Percentiles rank a stretch among this genome's conserved stretches.
Evolutionary conservation across 257 asterid genomes (phyloP).

Genomic region (Nicotiana sylvestris): DNA sequence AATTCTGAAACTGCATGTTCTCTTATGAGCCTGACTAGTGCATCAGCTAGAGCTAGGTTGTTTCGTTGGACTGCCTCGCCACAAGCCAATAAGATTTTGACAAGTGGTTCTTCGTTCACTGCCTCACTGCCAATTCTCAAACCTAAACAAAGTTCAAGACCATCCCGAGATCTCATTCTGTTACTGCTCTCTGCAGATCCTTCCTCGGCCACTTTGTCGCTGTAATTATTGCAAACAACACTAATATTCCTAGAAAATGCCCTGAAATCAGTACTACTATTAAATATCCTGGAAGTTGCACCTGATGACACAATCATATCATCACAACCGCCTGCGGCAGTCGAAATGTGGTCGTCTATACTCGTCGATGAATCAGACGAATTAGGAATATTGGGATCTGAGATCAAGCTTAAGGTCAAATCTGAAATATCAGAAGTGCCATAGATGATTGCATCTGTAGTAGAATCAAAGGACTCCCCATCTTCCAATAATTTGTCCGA

Average conservation of each 20-base stretch:
- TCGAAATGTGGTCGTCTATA: not conserved
- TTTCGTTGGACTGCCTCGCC: constrained; percentile 61
- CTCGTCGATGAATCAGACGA: not conserved
- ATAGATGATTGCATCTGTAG: not conserved
- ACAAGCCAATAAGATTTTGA: constrained; percentile 65
- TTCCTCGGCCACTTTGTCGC: not conserved
- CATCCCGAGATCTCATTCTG: constrained; percentile 31
- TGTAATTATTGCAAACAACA: constrained; percentile 32
- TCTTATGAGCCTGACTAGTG: constrained; percentile 10
- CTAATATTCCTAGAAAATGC: constrained; percentile 51
- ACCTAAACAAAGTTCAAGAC: not conserved
- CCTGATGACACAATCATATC: not conserved
- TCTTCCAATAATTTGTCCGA: not conserved
- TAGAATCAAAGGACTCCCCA: not conserved
- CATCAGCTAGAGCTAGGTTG: too few species aligned
- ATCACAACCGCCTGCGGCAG: not conserved
- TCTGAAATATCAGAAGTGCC: not conserved
- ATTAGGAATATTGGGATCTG: not conserved
- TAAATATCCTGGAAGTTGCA: not conserved
- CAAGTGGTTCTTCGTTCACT: constrained; percentile 66
- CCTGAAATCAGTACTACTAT: constrained; percentile 34
- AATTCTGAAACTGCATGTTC: not conserved
- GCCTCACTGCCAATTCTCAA: not conserved
- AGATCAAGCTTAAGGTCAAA: not conserved
- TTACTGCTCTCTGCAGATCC: constrained; percentile 19